Base-by-base conservation (phyloP, 306 rosid species). In the Urtica urens region DNA sequence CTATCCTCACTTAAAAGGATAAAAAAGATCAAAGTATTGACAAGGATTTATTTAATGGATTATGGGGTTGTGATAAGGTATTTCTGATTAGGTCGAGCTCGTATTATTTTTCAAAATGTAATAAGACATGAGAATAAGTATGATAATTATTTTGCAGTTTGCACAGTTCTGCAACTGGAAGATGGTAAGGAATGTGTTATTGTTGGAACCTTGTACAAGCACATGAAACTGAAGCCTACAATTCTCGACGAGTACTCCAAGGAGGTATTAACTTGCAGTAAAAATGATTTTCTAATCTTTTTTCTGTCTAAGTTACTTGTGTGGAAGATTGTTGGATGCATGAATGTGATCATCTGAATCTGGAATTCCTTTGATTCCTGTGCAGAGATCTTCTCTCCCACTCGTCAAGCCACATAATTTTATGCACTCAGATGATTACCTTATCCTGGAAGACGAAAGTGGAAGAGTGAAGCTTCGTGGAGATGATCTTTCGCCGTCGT, bases 391-490 rank as follows among this genome's bases (percentile, higher is more conserved):
- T 33, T 67, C 28, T 30, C 59, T 58, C 45, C 94, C 92, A 1
- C 82, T 77, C 10, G 95, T 82, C 68, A 71, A 61, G 76, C 81
- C 62, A 26, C 86, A 73, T 65, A 90, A 85, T 65, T 90, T 85
- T 57, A 26, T 75, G 69, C 85, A 81, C 55, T 45, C 79, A 0
- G 94, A 85, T 63, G 99, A 90, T 66, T 39, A 71, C 35, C 79
- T 90, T 25, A 62, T 85, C 61, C 75, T 90, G 75, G 95, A 90
- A 71, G 99, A 85, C 59, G 95, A 85, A 51, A 85, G 94, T 57
- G 99, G 99, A 56, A 76, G 99, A 66, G 82, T 90, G 58, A 79
- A 82, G 74, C 95, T 90, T 52, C 41, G 73, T 40, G 99, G 99
- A 54, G 44, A 29, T 51, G 31, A 47, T 57, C 67, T 85, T 67